Evolutionary conservation across 2,329 filamentous ascomycete species (phyloP).

Genomic region (Ophiostoma novo-ulmi): DNA sequence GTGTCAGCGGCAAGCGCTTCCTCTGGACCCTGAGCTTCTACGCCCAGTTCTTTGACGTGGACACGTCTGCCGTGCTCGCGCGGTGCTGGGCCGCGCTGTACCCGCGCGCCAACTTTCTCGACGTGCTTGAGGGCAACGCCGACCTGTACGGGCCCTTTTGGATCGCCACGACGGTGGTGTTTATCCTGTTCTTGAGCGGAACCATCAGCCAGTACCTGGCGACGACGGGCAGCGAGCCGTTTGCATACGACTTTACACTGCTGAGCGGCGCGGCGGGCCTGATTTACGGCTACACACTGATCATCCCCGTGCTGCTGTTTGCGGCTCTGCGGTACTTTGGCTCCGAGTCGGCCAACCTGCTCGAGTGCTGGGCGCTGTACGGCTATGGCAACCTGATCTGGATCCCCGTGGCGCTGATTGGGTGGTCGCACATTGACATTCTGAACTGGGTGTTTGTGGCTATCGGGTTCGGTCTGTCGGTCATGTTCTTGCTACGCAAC

Average conservation of each 20-base stretch:
- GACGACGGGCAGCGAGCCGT: slow-evolving; percentile 61
- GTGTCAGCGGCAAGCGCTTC: slow-evolving; percentile 64
- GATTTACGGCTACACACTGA: slow-evolving; percentile 88
- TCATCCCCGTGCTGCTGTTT: slow-evolving; percentile 82
- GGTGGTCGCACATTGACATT: slow-evolving; percentile 77
- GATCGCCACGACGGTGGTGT: slow-evolving; percentile 95
- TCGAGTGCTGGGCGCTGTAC: slow-evolving; percentile 94
- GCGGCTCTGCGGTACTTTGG: slow-evolving; percentile 90
- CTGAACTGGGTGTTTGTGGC: slow-evolving; percentile 94
- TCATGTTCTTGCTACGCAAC: slow-evolving; percentile 78
- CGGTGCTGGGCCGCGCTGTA: slow-evolving; percentile 86
- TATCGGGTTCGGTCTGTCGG: slow-evolving; percentile 76
- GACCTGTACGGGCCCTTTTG: slow-evolving; percentile 96
- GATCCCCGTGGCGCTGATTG: slow-evolving; percentile 89
- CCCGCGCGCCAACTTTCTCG: slow-evolving; percentile 89
- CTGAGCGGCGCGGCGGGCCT: slow-evolving; percentile 86
- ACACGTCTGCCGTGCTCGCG: slow-evolving; percentile 80
- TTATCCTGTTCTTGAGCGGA: slow-evolving; percentile 91
- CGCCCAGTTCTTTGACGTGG: slow-evolving; percentile 96
- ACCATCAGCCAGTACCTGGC: slow-evolving; percentile 90
- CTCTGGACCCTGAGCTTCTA: slow-evolving; percentile 94
- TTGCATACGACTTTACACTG: slow-evolving; percentile 86
- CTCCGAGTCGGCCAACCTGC: slow-evolving; percentile 82
- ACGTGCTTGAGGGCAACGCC: slow-evolving; percentile 93
- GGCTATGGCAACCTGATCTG: slow-evolving; percentile 96